Percentiles rank a stretch among this genome's conserved stretches.
phyloP scores from a whole-genome alignment of 371 early-diverging fungal species.

The Rhizopus sp. region DNA sequence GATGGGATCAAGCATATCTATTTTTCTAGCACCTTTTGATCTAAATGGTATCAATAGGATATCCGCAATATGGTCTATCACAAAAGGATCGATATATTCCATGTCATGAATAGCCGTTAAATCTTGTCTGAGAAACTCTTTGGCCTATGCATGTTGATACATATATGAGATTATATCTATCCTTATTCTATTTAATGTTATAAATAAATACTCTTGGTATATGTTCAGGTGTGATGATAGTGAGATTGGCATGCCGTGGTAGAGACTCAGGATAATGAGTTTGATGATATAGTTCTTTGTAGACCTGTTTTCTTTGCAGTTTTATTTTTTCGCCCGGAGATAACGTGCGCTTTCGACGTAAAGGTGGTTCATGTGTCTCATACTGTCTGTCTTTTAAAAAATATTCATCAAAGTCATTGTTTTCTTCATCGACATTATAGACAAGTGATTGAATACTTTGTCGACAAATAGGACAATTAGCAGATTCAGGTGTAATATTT shows the following conservation, averaged over 20 bases:
- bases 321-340: constrained; percentile 22
- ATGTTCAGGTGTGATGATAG: constrained; percentile 32
- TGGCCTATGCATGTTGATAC: constrained; percentile 16
- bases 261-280: constrained; percentile 29
- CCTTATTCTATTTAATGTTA: not conserved
- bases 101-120: constrained; percentile 30
- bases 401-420: constrained; percentile 43
- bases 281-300: constrained; percentile 10
- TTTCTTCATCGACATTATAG: constrained; percentile 42
- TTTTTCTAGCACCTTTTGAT: not conserved
- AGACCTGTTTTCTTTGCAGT: constrained; percentile 25
- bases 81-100: constrained; percentile 24
- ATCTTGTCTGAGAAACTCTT: constrained; percentile 34
- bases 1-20: constrained; percentile 30
- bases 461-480: constrained; percentile 64
- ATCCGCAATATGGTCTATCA: constrained; percentile 32
- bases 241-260: constrained; percentile 12
- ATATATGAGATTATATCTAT: not conserved
- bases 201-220: constrained; percentile 33
- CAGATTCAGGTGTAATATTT: constrained; percentile 33
- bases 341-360: constrained; percentile 1
- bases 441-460: constrained; percentile 31
- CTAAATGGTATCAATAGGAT: constrained; percentile 35
- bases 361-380: constrained; percentile 34
- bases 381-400: constrained; percentile 27